Base-by-base conservation (phyloP, 2,329 filamentous ascomycete genomes). In the Mycogone perniciosa region DNA sequence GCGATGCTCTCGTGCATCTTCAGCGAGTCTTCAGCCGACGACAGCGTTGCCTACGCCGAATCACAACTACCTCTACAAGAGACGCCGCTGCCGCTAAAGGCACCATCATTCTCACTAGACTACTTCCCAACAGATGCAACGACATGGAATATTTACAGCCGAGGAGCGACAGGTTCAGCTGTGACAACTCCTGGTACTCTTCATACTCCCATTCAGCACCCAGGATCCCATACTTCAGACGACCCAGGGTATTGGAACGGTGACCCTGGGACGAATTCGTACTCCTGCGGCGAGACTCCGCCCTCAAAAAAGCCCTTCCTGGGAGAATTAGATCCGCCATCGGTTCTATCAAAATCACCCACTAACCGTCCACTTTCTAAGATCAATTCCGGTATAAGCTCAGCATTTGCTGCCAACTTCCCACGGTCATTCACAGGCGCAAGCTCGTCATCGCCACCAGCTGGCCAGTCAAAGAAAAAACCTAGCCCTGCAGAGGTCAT, bases 1-100 rank as follows among this genome's bases (percentile, higher is more conserved):
- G 84, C 83, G 7, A 86, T 86, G 81, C 72, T 87, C 30, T 84
- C 83, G 1, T 86, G 84, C 63, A 77, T 86, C 51, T 86, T 87
- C 61, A 81, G 77, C 57, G 82, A 86, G 46, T 75, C 81, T 0
- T 73, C 76, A 9, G 70, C 76, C 0, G 72, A 79, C 40, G 75
- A 82, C 52, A 73, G 74, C 44, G 71, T 81, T 27, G 77, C 80
- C 4, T 82, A 82, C 56, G 74, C 76, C 11, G 80, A 81, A 55
- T 75, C 76, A 2, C 74, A 74, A 51, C 68, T 82, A 46, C 73
- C 77, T 0, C 76, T 81, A 50, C 75, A 80, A 5, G 79, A 84
- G 56, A 84, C 79, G 29, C 82, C 82, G 6, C 68, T 86, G 10
- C 76, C 81, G 3, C 76, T 84, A 71, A 85, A 85, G 62, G 81